phyloP scores from a whole-genome alignment of 352 stramenopile genomes.

The Paralagenidium karlingii region DNA sequence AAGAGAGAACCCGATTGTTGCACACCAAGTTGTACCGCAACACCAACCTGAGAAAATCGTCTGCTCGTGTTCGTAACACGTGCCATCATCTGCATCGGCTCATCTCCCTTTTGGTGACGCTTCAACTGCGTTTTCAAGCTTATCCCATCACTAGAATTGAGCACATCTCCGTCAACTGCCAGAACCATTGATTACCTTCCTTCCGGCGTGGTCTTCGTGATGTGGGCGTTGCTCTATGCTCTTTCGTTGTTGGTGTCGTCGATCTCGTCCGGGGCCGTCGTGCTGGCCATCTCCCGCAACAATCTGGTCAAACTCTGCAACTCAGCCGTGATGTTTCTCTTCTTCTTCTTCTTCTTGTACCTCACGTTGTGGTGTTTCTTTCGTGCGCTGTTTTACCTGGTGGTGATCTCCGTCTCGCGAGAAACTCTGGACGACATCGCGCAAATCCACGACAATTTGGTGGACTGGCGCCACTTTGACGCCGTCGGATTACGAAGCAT shows the following conservation, averaged over 20 bases:
- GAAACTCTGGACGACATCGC: not conserved
- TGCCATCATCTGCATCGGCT: no score
- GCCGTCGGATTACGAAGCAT: conserved; percentile 21
- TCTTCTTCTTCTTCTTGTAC: conserved; percentile 51
- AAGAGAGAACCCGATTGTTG: no score
- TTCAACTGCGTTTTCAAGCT: no score
- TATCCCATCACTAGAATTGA: not conserved
- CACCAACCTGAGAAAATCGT: no score
- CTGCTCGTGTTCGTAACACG: no score
- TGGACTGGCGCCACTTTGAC: conserved; percentile 10
- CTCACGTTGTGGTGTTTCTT: conserved; percentile 42
- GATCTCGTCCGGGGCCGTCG: conserved; percentile 20
- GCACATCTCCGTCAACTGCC: not conserved
- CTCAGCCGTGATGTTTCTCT: conserved; percentile 29
- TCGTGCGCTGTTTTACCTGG: conserved; percentile 22
- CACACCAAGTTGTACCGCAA: no score
- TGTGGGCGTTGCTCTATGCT: conserved; percentile 34
- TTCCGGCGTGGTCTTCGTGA: no score
- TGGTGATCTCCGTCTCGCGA: conserved; percentile 16
- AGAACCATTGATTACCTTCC: no score
- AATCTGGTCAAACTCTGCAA: conserved; percentile 19
- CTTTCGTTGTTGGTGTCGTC: conserved; percentile 21
- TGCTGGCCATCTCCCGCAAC: conserved; percentile 17
- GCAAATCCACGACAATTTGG: no score
- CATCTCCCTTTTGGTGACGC: no score